Evolutionary conservation across 805 yeast species (phyloP), one percentile per base, ranked within the genome.

Genomic region (Lipomyces kockii): DNA sequence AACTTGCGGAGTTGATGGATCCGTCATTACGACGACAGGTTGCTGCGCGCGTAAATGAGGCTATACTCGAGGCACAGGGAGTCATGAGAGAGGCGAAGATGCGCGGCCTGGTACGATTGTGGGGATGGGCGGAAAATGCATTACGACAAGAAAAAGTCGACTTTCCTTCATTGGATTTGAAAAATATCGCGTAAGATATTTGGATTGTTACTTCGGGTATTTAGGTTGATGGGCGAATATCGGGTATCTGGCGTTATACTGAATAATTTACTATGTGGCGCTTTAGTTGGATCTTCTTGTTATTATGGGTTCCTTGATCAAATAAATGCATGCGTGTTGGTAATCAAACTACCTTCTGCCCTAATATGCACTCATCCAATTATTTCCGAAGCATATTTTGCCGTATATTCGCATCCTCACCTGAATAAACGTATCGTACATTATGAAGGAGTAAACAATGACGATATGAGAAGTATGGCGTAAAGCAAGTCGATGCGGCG

Each of bases 21-120:
- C 77, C 88, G 54, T 82, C 87, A 51, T 76, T 89, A 70, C 81
- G 97, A 62, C 79, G 82, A 20, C 87, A 86, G 65, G 87, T 94
- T 64, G 90, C 92, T 11, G 82, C 86, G 49, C 76, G 87, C 51
- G 92, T 92, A 12, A 92, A 92, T 77, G 83, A 83, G 73, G 87
- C 88, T 3, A 86, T 90, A 7, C 78, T 90, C 56, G 74, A 76
- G 51, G 72, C 74, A 7, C 78, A 83, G 78, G 76, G 84, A 7
- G 68, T 74, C 29, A 70, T 69, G 43, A 74, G 75, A 3, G 76
- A 75, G 37, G 74, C 80, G 6, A 80, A 79, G 68, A 77, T 89
- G 65, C 86, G 86, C 70, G 83, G 85, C 63, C 78, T 88, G 34
- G 80, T 87, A 61, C 85, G 86, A 73, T 74, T 88, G 58, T 88